These are phyloP conservation scores for Pestalotiopsis sp. DNA, from an alignment of 2,329 filamentous ascomycete genomes.

Conservation along the genomic window DNA sequence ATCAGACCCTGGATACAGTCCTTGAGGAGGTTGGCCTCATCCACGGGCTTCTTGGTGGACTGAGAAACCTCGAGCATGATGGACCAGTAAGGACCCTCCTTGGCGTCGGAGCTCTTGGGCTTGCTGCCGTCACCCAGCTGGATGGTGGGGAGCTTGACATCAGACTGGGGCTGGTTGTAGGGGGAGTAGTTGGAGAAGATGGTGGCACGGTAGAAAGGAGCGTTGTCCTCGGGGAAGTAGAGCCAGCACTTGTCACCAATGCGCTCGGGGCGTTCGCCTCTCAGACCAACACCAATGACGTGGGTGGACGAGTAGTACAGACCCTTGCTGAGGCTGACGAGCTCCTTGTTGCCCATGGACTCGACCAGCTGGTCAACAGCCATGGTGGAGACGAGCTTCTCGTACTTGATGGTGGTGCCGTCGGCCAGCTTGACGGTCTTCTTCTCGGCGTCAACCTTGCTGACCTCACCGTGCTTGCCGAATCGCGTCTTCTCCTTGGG, in stretches of 20 bases:
- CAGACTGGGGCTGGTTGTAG: slow-evolving; percentile 88
- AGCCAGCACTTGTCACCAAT: slow-evolving; percentile 99
- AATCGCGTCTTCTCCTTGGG: slow-evolving; percentile 91
- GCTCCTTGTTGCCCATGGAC: slow-evolving; percentile 84
- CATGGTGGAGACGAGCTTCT: slow-evolving; percentile 96
- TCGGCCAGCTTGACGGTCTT: slow-evolving; percentile 83
- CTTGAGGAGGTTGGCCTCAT: slow-evolving; percentile 80
- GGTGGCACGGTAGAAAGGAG: slow-evolving; percentile 98
- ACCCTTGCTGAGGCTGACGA: slow-evolving; percentile 81
- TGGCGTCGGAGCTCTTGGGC: slow-evolving; percentile 69
- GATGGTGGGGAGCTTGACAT: slow-evolving; percentile 83
- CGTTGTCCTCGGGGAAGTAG: slow-evolving; percentile 99
- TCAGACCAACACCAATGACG: slow-evolving; percentile 94
- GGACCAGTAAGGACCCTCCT: slow-evolving; percentile 97
- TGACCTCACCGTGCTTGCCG: slow-evolving; percentile 81
- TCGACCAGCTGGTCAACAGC: slow-evolving; percentile 86
- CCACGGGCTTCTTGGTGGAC: slow-evolving; percentile 92
- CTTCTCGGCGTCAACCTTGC: slow-evolving; percentile 82
- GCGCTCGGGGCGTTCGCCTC: slow-evolving; percentile 86
- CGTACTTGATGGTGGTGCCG: slow-evolving; percentile 87
- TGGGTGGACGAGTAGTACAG: slow-evolving; percentile 98
- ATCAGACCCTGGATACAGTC: slow-evolving; percentile 95
- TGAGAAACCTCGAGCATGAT: slow-evolving; percentile 99
- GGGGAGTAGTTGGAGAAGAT: slow-evolving; percentile 99
- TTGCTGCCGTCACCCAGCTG: slow-evolving; percentile 86